Conservation (phyloP, 139 green algal genomes). For the Micractinium sp. region DNA sequence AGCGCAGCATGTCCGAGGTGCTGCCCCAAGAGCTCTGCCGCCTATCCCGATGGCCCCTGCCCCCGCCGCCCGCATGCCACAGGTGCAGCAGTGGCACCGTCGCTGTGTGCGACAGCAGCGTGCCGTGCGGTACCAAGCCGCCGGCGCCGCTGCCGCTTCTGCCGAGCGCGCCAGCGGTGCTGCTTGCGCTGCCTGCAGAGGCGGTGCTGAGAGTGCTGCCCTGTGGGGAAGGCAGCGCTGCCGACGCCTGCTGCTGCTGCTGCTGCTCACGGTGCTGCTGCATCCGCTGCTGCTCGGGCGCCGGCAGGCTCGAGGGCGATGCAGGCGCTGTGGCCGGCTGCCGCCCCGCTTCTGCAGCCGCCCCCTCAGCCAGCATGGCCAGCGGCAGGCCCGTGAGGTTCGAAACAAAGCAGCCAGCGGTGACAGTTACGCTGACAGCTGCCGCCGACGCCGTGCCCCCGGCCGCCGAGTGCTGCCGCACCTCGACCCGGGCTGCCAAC, state of each 20-base stretch:
- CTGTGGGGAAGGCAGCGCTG: background rate
- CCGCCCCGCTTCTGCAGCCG: background rate
- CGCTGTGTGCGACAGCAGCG: background rate
- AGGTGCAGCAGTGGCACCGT: conserved; percentile 36
- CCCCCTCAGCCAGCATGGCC: background rate
- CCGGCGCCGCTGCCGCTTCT: background rate
- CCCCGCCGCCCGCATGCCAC: background rate
- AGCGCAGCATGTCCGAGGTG: conserved; percentile 20
- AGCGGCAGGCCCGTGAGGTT: conserved; percentile 40
- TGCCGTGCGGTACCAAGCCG: background rate
- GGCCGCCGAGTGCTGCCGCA: background rate
- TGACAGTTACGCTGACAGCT: conserved; percentile 29
- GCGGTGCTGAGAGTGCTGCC: background rate
- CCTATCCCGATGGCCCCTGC: background rate
- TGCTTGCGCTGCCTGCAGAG: background rate
- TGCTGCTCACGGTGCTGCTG: background rate
- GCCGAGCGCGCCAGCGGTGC: background rate
- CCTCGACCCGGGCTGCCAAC: conserved; percentile 9
- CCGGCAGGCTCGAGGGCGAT: background rate
- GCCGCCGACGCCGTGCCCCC: background rate
- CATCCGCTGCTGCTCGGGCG: background rate
- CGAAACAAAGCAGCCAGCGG: conserved; percentile 41
- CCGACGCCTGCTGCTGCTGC: background rate
- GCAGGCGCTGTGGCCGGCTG: background rate
- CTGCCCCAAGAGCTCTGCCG: conserved; percentile 27